These are phyloP conservation scores for Ustilago vetiveriae DNA, from an alignment of 1,284 basidiomycete species.

Conservation along the genomic window DNA sequence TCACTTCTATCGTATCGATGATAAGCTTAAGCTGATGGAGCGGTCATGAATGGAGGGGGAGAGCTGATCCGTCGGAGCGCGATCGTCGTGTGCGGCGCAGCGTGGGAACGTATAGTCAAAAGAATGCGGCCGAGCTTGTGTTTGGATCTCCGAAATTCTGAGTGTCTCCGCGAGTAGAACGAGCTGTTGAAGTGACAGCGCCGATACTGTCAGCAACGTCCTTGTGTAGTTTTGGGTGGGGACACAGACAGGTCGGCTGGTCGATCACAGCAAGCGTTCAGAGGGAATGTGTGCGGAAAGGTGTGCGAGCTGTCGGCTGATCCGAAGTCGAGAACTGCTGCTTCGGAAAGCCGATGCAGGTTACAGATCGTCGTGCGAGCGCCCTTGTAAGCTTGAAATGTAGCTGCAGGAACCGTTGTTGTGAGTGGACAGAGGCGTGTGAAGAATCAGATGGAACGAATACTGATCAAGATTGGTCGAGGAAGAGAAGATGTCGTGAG, in stretches of 20 bases:
- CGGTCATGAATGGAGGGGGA: conserved; percentile 4
- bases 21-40: neutral
- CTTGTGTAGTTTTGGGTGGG: no score
- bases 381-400: neutral
- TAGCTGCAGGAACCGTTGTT: neutral
- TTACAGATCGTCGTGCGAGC: neutral
- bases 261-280: no score
- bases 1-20: neutral
- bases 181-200: neutral
- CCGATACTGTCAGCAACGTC: no score
- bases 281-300: no score
- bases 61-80: conserved; percentile 12
- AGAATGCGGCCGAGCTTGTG: neutral
- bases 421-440: neutral
- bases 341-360: neutral
- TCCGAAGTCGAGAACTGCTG: neutral
- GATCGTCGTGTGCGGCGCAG: neutral
- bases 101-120: conserved; percentile 10
- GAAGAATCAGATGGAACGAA: neutral
- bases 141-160: neutral
- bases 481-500: conserved; percentile 11
- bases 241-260: no score
- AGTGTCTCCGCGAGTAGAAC: neutral
- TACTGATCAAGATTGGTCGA: neutral
- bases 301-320: neutral